phyloP scores from a whole-genome alignment of 768 basidiomycete species.

The Tulasnella sp. region DNA sequence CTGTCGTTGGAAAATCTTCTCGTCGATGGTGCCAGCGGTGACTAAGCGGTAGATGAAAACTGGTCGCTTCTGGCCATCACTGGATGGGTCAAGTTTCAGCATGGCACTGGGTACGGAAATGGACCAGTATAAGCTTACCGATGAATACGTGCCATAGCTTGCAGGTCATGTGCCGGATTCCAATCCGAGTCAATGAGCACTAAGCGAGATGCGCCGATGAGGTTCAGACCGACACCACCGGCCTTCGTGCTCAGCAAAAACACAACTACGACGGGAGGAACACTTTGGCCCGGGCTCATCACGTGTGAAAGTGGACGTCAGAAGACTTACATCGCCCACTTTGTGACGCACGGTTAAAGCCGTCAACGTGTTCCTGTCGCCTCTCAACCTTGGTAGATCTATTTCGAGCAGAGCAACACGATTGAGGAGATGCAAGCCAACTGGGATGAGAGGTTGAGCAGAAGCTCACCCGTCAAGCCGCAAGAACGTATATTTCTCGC shows the following conservation, averaged over 20 bases:
- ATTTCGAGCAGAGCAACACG: not conserved
- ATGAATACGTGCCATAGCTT: slow-evolving; percentile 96
- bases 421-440: not conserved
- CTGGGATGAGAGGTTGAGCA: no score
- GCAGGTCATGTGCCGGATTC: slow-evolving; percentile 89
- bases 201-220: slow-evolving; percentile 81
- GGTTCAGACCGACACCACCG: slow-evolving; percentile 88
- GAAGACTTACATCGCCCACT: slow-evolving; percentile 51
- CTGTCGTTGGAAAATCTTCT: slow-evolving; percentile 89
- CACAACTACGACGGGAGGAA: slow-evolving; percentile 41
- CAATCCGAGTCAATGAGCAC: slow-evolving; percentile 73
- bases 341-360: slow-evolving; percentile 72
- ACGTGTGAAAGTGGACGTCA: not conserved
- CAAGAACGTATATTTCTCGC: slow-evolving; percentile 60
- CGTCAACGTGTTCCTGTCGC: slow-evolving; percentile 76
- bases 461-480: slow-evolving; percentile 71
- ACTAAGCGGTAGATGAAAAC: slow-evolving; percentile 85
- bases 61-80: slow-evolving; percentile 87
- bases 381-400: slow-evolving; percentile 33
- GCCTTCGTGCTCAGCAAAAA: slow-evolving; percentile 93
- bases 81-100: slow-evolving; percentile 28
- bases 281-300: not conserved
- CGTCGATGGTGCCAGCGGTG: slow-evolving; percentile 85
- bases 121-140: slow-evolving; percentile 56
- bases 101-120: no score